Percentiles rank a stretch among this genome's conserved stretches.
These are phyloP conservation scores for Iris macrosiphon DNA, from an alignment of 106 monocot genomes.

Conservation along the genomic window DNA sequence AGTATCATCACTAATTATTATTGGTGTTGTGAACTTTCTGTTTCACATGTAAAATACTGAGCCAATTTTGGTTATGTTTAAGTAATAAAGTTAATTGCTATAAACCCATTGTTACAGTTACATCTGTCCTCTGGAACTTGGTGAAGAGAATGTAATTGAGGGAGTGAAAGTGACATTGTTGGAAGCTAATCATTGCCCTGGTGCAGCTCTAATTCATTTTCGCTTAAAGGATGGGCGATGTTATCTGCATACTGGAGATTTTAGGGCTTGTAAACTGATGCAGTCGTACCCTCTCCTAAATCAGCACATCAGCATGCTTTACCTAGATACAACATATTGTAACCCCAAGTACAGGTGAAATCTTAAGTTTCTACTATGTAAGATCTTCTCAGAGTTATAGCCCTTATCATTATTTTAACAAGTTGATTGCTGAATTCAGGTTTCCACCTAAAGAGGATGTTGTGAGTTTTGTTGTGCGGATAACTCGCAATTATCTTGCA, in stretches of 20 bases:
- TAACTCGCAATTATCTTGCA: conserved; percentile 22
- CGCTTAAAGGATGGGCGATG: conserved; percentile 35
- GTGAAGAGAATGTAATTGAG: conserved; percentile 41
- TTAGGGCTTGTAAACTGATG: conserved; percentile 61
- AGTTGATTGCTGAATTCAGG: conserved; percentile 19
- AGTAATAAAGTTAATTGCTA: not conserved
- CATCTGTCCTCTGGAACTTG: conserved; percentile 50
- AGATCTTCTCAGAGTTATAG: not conserved
- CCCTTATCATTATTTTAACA: too few species aligned
- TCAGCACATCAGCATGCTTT: conserved; percentile 47
- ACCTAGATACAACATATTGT: conserved; percentile 73
- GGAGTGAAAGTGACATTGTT: conserved; percentile 51
- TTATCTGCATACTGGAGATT: conserved; percentile 70
- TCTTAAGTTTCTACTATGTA: not conserved
- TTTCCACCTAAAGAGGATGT: conserved; percentile 73
- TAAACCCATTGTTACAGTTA: conserved; percentile 21
- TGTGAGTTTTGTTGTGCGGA: conserved; percentile 50
- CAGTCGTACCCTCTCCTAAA: conserved; percentile 34
- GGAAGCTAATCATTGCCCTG: conserved; percentile 79
- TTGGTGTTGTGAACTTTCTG: too few species aligned
- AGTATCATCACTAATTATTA: not conserved
- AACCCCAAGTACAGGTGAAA: conserved; percentile 54
- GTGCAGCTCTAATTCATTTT: conserved; percentile 63
- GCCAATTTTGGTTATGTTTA: too few species aligned
- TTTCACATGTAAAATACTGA: too few species aligned